Evolutionary conservation across 352 stramenopile species (phyloP), one percentile per base, ranked within the genome.

Genomic region (Phytophthora pistaciae): DNA sequence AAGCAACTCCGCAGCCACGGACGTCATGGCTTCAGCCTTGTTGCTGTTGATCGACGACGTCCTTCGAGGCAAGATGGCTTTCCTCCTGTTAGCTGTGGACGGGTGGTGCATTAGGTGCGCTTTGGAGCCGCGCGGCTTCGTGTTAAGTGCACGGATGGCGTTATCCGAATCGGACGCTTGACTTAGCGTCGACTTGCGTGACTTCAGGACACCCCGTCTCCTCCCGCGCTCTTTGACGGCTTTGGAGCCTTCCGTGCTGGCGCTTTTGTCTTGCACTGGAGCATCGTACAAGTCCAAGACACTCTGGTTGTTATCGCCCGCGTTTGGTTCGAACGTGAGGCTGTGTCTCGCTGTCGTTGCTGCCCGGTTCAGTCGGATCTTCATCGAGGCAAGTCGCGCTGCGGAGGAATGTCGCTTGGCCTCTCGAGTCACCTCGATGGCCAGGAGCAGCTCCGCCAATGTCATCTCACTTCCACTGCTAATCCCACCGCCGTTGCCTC

Each of bases 391-490:
- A 40, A 71, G 50, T 9, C 40, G 44, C 11, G 57, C 36, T 18
- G 52, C 40, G 8, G 25, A 31, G n/a, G 54, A 71, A 53, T 60
- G 42, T 13, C 63, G 68, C 8, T 69, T 66, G 13, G 62, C 18
- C 25, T 70, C 52, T 49, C 71, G 61, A 3, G 70, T 64, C 4
- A 61, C 18, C 18, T 78, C 60, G 1, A 84, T 52, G 2, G 65
- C 71, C 60, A 80, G 58, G 14, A 84, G 59, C 16, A 84, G 21
- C 38, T 82, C 65, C 8, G 60, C 48, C 4, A 84, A 56, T 13
- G 74, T 78, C 2, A 82, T 21, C 4, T 73, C 42, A 14, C 44
- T 21, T 16, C 16, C 73, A 62, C 48, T 42, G 33, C 2, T 54
- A 31, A 29, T 16, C 3, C 48, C 9, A 57, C n/a, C 18, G 5